Conservation (phyloP, 192 early-diverging fungal species). For the Entomortierella lignicola region DNA sequence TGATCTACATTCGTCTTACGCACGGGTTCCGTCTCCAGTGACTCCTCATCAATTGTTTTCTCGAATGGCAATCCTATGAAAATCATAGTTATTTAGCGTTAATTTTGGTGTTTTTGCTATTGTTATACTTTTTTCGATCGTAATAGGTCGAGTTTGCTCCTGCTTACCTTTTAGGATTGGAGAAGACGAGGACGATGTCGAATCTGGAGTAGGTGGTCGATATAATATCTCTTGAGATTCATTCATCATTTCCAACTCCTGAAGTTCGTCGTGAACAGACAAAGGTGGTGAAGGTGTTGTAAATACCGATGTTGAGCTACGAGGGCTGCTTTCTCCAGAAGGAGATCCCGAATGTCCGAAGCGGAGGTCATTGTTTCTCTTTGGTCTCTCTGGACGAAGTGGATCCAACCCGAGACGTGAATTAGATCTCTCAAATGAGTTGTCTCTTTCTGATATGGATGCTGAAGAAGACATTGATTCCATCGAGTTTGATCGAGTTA, state of each 20-base stretch:
- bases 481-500: background rate
- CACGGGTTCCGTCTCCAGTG: constrained; percentile 1
- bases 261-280: background rate
- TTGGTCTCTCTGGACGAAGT: background rate
- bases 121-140: background rate
- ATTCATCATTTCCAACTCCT: background rate
- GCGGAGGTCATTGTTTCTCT: background rate
- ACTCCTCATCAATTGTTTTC: no score
- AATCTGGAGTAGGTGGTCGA: constrained; percentile 8
- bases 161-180: background rate
- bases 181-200: background rate
- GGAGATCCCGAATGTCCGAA: background rate
- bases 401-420: background rate
- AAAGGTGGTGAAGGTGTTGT: constrained; percentile 1
- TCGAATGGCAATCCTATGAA: background rate
- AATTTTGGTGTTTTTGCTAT: background rate
- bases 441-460: background rate
- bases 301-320: background rate
- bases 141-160: background rate
- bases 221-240: background rate
- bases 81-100: no score
- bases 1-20: constrained; percentile 8
- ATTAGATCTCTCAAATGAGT: background rate
- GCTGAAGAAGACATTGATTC: background rate
- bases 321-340: background rate